These are phyloP conservation scores for Sanghuangporus sanghuang DNA, from an alignment of 1,284 basidiomycete genomes.

Conservation along the genomic window DNA sequence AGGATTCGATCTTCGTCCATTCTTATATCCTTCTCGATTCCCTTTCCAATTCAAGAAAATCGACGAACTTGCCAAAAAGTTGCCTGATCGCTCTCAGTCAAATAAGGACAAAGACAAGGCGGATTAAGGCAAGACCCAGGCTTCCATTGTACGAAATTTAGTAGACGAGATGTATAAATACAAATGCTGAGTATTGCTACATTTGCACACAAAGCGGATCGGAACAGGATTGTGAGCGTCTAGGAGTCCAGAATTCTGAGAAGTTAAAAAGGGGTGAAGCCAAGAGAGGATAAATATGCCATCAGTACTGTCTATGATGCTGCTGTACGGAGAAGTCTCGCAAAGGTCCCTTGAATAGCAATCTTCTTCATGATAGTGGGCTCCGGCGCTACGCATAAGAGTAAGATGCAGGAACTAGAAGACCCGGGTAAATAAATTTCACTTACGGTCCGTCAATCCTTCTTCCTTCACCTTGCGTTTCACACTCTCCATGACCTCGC, in stretches of 20 bases:
- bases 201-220: background rate
- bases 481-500: constrained; percentile 91
- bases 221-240: constrained; percentile 5
- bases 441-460: constrained; percentile 77
- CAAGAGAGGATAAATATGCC: background rate
- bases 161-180: constrained; percentile 23
- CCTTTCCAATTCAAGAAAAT: constrained; percentile 97
- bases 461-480: constrained; percentile 91
- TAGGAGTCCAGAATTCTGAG: background rate
- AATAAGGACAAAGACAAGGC: constrained; percentile 35
- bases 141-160: background rate
- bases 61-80: constrained; percentile 70
- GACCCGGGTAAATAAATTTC: background rate
- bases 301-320: constrained; percentile 7
- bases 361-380: constrained; percentile 87
- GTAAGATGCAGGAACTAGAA: constrained; percentile 9
- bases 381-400: constrained; percentile 48
- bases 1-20: constrained; percentile 95
- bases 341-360: constrained; percentile 67
- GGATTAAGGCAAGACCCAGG: constrained; percentile 23
- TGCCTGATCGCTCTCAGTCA: constrained; percentile 64
- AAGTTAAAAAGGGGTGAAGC: background rate
- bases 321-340: constrained; percentile 47
- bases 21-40: constrained; percentile 92
- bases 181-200: constrained; percentile 27